phyloP scores from a whole-genome alignment of 1,284 basidiomycete genomes.

The Stereum hirsutum region DNA sequence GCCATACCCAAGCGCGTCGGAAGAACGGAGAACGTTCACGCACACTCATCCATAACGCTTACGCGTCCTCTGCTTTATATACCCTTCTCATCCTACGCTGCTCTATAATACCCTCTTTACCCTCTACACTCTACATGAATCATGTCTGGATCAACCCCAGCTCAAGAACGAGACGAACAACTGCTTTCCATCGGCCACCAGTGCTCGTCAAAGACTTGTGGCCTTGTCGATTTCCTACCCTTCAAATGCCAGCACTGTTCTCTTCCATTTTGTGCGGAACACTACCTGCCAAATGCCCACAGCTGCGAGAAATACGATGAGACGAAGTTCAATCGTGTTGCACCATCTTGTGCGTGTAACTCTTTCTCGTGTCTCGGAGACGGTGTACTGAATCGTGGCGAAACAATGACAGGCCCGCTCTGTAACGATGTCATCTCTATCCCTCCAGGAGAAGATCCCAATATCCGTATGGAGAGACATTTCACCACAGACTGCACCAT shows the following conservation, averaged over 20 bases:
- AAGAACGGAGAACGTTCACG: no score
- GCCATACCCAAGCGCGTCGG: no score
- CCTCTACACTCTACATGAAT: constrained; percentile 11
- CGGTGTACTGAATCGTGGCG: no score
- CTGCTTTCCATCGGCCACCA: constrained; percentile 62
- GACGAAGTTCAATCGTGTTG: constrained; percentile 57
- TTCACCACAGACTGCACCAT: constrained; percentile 55
- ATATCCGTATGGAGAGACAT: constrained; percentile 67
- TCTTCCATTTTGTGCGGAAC: constrained; percentile 61
- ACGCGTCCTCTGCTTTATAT: constrained; percentile 11
- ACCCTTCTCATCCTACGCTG: constrained; percentile 3
- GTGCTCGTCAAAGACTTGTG: constrained; percentile 54
- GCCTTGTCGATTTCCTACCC: constrained; percentile 72
- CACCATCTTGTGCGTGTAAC: constrained; percentile 55
- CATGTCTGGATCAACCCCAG: constrained; percentile 20
- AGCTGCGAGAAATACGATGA: constrained; percentile 63
- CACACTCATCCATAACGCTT: no score
- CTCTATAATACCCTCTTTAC: constrained; percentile 1
- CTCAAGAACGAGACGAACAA: constrained; percentile 35
- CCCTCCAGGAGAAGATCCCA: constrained; percentile 66
- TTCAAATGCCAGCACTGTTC: constrained; percentile 73
- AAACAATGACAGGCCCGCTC: constrained; percentile 62
- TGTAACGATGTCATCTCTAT: constrained; percentile 66
- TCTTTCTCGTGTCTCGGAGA: no score
- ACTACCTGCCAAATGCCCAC: constrained; percentile 60